Evolutionary conservation across 2,329 filamentous ascomycete genomes (phyloP).

Genomic region (Phialemoniopsis sp.): DNA sequence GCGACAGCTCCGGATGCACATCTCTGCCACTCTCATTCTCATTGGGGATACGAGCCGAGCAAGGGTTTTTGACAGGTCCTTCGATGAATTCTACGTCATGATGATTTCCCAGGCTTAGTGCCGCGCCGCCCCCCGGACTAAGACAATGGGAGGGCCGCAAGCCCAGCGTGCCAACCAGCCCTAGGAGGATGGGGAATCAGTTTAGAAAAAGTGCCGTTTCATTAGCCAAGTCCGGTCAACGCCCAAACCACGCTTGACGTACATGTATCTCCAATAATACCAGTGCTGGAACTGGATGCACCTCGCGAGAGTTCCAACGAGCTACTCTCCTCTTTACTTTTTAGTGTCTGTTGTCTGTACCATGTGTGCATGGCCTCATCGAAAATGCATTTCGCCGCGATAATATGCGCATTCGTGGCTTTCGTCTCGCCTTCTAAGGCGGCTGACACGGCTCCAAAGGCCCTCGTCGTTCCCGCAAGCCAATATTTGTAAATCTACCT

Average conservation of each 20-base stretch:
- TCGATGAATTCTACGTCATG: background rate
- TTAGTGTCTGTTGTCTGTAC: background rate
- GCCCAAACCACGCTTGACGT: no score
- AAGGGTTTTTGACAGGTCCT: background rate
- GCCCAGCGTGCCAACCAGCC: no score
- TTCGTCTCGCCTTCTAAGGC: constrained; percentile 3
- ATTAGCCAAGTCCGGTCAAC: no score
- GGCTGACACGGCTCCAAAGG: constrained; percentile 7
- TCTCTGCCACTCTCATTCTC: no score
- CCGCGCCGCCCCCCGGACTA: background rate
- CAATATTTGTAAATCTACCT: constrained; percentile 26
- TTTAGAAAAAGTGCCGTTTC: no score
- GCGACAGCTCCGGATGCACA: constrained; percentile 1
- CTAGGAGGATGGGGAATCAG: no score
- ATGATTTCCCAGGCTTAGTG: background rate
- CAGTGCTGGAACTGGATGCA: no score
- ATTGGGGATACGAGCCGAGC: no score
- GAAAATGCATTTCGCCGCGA: constrained; percentile 4
- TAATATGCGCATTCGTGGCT: constrained; percentile 6
- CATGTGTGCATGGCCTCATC: no score
- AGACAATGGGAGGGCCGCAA: background rate
- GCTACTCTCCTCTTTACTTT: background rate
- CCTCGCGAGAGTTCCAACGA: no score
- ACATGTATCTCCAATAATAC: no score
- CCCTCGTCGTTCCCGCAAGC: constrained; percentile 25